Percentiles rank a stretch among this genome's conserved stretches.
Conservation (phyloP, 257 asterid species). For the Solanum sitiens region DNA sequence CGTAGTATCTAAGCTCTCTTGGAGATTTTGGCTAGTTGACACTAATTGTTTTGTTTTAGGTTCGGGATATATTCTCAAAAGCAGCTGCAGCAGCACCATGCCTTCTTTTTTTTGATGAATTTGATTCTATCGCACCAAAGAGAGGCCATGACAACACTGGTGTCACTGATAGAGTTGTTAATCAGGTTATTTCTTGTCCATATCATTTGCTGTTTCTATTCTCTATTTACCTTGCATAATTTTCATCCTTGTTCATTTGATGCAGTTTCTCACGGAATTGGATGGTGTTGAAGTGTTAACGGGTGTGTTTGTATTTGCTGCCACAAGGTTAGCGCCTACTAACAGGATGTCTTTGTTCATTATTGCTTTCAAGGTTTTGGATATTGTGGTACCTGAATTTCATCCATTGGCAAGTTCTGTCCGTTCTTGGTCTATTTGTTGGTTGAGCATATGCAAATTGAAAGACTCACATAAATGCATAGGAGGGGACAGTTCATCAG, state of each 20-base stretch:
- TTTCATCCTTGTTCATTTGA: not conserved
- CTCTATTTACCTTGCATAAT: not conserved
- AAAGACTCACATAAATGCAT: not conserved
- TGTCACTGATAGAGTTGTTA: slow-evolving; percentile 93
- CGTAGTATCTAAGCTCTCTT: not conserved
- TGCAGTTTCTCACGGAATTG: slow-evolving; percentile 79
- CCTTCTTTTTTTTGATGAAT: slow-evolving; percentile 87
- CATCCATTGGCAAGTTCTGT: not conserved
- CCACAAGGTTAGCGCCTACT: slow-evolving; percentile 52
- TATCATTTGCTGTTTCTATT: not conserved
- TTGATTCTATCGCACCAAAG: slow-evolving; percentile 96
- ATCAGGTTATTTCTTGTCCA: slow-evolving; percentile 45
- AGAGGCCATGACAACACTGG: slow-evolving; percentile 98
- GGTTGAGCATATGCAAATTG: not conserved
- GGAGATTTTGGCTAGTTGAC: not conserved
- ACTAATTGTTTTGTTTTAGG: slow-evolving; percentile 31
- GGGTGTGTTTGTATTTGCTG: slow-evolving; percentile 97
- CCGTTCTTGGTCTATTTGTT: not conserved
- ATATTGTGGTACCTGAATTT: not conserved
- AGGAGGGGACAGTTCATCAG: not conserved
- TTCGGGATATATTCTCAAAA: slow-evolving; percentile 87
- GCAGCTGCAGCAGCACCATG: slow-evolving; percentile 98
- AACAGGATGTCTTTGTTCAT: not conserved
- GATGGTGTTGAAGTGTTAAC: slow-evolving; percentile 97
- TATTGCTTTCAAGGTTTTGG: not conserved